phyloP scores from a whole-genome alignment of 495 filamentous ascomycete species.

The Neurospora sublineolata region DNA sequence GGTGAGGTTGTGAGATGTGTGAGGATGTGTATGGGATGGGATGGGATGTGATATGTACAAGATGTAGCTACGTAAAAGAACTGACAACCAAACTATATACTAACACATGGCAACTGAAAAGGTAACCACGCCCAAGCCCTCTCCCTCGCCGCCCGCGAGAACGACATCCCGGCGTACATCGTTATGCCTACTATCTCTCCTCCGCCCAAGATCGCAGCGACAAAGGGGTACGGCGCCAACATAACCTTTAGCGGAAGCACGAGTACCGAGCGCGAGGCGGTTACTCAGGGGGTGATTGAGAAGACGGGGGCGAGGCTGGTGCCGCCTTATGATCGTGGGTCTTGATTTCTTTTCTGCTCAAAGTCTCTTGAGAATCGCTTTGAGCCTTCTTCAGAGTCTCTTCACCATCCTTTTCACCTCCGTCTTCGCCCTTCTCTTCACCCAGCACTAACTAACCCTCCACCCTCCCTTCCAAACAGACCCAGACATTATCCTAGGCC shows the following conservation, averaged over 20 bases:
- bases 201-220: slow-evolving; percentile 76
- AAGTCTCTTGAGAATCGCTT: neutral
- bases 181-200: slow-evolving; percentile 84
- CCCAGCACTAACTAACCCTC: neutral
- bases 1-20: too few relatives aligned
- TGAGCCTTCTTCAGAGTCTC: neutral
- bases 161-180: slow-evolving; percentile 55
- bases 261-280: slow-evolving; percentile 67
- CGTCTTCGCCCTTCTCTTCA: neutral
- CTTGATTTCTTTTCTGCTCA: neutral
- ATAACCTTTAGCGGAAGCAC: slow-evolving; percentile 78
- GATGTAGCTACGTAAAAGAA: too few relatives aligned
- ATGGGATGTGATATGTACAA: too few relatives aligned
- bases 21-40: too few relatives aligned
- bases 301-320: slow-evolving; percentile 65
- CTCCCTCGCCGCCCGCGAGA: slow-evolving; percentile 64
- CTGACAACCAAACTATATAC: neutral
- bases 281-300: slow-evolving; percentile 51
- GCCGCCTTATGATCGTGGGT: slow-evolving; percentile 66
- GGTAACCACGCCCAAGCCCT: slow-evolving; percentile 96
- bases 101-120: neutral
- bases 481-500: slow-evolving; percentile 78
- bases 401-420: neutral
- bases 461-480: slow-evolving; percentile 19
- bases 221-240: slow-evolving; percentile 59